These are phyloP conservation scores for Lodderomyces orthopsilosis DNA, from an alignment of 1,139 yeast species.

Conservation along the genomic window DNA sequence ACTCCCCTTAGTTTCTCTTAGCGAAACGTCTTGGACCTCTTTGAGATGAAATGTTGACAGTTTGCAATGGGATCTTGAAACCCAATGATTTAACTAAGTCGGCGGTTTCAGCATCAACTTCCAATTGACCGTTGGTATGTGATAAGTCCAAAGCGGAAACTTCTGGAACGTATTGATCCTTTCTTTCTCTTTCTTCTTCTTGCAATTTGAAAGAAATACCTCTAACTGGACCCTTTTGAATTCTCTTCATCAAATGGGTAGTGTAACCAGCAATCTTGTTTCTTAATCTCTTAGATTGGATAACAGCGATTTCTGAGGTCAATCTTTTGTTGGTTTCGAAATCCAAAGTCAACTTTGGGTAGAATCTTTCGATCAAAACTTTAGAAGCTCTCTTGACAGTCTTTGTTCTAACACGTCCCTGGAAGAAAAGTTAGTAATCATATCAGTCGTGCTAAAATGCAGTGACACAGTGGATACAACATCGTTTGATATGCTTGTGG, in stretches of 20 bases:
- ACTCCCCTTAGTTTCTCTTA: constrained; percentile 70
- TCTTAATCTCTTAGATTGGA: constrained; percentile 99
- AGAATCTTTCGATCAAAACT: constrained; percentile 99
- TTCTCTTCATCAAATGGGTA: constrained; percentile 99
- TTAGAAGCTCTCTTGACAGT: constrained; percentile 99
- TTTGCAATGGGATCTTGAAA: constrained; percentile 90
- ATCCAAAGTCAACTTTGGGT: constrained; percentile 99
- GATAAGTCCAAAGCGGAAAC: constrained; percentile 99
- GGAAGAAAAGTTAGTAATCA: constrained; percentile 28
- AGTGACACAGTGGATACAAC: too few relatives aligned
- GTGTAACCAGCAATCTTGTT: constrained; percentile 99
- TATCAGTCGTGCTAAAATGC: background rate
- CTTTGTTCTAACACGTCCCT: constrained; percentile 99
- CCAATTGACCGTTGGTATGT: constrained; percentile 94
- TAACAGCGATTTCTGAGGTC: constrained; percentile 97
- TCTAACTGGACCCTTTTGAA: constrained; percentile 99
- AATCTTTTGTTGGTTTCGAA: constrained; percentile 99
- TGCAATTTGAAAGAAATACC: constrained; percentile 99
- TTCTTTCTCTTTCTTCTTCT: constrained; percentile 99
- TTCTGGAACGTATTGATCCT: constrained; percentile 99
- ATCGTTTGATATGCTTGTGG: background rate
- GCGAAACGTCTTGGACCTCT: constrained; percentile 94
- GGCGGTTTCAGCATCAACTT: constrained; percentile 97
- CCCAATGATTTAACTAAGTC: constrained; percentile 95
- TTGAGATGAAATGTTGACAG: constrained; percentile 89